Evolutionary conservation across 257 asterid genomes (phyloP).

Genomic region (Nicotiana obtusifolia): DNA sequence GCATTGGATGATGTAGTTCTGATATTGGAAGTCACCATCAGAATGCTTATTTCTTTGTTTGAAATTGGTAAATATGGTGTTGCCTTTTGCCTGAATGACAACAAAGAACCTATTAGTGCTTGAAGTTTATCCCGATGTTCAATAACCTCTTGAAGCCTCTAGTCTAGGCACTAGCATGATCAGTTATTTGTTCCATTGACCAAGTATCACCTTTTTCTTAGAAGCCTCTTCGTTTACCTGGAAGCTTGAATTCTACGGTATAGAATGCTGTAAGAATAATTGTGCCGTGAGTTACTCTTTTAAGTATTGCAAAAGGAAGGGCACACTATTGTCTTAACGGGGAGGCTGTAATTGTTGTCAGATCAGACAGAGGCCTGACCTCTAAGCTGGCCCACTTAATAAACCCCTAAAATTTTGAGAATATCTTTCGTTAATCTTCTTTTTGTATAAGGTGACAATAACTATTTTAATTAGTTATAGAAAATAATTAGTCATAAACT

Average conservation of each 20-base stretch:
- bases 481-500: background rate
- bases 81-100: background rate
- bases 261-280: background rate
- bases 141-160: background rate
- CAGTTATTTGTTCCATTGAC: background rate
- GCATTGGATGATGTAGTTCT: background rate
- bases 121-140: background rate
- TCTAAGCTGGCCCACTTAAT: background rate
- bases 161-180: background rate
- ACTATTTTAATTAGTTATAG: background rate
- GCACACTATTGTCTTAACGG: background rate
- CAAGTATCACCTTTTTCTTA: slow-evolving; percentile 1
- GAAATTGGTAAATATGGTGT: background rate
- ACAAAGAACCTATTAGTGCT: background rate
- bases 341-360: background rate
- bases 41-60: background rate
- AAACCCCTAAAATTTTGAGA: background rate
- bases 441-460: background rate
- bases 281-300: background rate
- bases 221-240: background rate
- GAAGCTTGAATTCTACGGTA: slow-evolving; percentile 7
- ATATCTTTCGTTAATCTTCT: background rate
- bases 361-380: background rate
- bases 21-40: background rate
- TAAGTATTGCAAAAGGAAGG: background rate